These are phyloP conservation scores for Cryptococcus floricola DNA, from an alignment of 1,284 basidiomycete species.

Conservation along the genomic window DNA sequence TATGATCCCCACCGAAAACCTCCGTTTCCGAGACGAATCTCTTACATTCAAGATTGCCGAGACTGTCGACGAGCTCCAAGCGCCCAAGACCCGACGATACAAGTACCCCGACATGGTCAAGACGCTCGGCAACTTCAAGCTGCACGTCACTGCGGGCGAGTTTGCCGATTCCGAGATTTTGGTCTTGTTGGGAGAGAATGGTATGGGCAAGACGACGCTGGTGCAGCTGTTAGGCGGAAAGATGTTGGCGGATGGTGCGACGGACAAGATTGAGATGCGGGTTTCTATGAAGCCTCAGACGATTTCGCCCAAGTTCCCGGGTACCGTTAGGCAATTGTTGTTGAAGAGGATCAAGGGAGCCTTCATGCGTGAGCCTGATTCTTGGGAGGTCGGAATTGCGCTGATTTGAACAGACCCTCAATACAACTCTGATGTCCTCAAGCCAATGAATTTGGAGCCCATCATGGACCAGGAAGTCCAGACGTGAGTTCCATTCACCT, in stretches of 20 bases:
- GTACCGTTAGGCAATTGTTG: conserved; percentile 85
- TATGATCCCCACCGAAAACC: conserved; percentile 95
- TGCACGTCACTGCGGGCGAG: conserved; percentile 76
- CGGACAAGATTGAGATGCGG: conserved; percentile 65
- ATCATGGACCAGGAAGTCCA: conserved; percentile 96
- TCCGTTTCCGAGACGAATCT: conserved; percentile 92
- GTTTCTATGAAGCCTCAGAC: conserved; percentile 91
- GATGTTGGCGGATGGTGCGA: conserved; percentile 76
- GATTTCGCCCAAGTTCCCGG: conserved; percentile 88
- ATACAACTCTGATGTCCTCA: conserved; percentile 93
- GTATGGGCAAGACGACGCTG: conserved; percentile 95
- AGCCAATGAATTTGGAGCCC: conserved; percentile 85
- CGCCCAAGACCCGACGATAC: conserved; percentile 80
- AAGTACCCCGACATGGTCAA: conserved; percentile 92
- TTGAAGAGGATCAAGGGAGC: conserved; percentile 88
- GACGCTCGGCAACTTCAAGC: conserved; percentile 87
- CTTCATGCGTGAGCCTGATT: conserved; percentile 65
- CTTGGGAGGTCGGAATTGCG: not conserved
- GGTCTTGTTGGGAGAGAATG: conserved; percentile 96
- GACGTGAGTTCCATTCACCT: conserved; percentile 52
- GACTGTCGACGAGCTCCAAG: conserved; percentile 77
- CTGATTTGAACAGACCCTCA: conserved; percentile 60
- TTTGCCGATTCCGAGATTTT: conserved; percentile 97
- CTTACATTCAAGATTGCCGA: conserved; percentile 95
- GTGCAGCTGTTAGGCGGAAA: conserved; percentile 84